A percentile compares a stretch with the other conserved stretches of the same genome.
Evolutionary conservation across 768 basidiomycete species (phyloP).

Genomic region (Lactarius deliciosus): DNA sequence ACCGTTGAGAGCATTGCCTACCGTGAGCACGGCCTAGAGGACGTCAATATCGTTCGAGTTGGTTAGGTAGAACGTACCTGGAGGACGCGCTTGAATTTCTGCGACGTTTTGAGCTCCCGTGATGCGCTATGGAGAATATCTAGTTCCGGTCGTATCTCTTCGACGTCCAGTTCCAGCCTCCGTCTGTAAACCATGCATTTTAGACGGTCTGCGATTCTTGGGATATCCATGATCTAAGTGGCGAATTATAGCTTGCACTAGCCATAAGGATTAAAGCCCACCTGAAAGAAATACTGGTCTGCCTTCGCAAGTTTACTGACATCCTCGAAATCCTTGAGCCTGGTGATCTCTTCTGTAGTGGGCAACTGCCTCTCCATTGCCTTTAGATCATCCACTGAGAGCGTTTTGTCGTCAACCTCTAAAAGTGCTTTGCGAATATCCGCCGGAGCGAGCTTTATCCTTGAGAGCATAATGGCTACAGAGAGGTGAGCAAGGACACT

Average conservation of each 20-base stretch:
- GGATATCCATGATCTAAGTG: conserved; percentile 73
- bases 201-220: conserved; percentile 68
- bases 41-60: conserved; percentile 13
- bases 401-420: conserved; percentile 62
- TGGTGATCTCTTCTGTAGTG: conserved; percentile 74
- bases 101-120: conserved; percentile 62
- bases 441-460: conserved; percentile 62
- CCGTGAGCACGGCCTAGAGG: conserved; percentile 61
- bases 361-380: conserved; percentile 75
- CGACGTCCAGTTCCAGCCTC: conserved; percentile 79
- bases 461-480: conserved; percentile 79
- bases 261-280: conserved; percentile 34
- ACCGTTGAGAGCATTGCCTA: conserved; percentile 83
- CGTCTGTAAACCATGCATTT: conserved; percentile 83
- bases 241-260: neutral
- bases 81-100: conserved; percentile 66
- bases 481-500: conserved; percentile 3
- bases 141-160: conserved; percentile 81
- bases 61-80: conserved; percentile 45
- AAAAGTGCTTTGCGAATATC: conserved; percentile 73
- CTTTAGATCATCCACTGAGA: conserved; percentile 75
- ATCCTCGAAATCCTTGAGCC: conserved; percentile 70
- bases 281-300: conserved; percentile 81
- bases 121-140: conserved; percentile 70
- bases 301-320: conserved; percentile 73